Conservation (phyloP, 345 rosid genomes). For the Salix viminalis region DNA sequence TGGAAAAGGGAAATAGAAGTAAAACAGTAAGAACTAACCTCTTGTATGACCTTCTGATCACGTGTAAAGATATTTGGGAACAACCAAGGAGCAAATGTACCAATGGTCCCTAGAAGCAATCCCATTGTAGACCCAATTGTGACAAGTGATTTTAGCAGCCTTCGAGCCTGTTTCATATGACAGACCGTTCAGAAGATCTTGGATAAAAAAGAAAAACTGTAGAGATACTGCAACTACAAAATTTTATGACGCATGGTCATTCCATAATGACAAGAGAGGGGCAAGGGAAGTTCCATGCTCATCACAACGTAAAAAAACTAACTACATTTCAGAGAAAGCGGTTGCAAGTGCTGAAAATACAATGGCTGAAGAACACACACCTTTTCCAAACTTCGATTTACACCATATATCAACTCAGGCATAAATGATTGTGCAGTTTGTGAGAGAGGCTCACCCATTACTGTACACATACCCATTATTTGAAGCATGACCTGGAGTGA, state of each 20-base stretch:
- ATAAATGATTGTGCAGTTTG: constrained; percentile 93
- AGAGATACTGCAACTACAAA: neutral
- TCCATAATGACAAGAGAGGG: neutral
- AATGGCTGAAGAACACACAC: constrained; percentile 22
- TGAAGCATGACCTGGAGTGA: constrained; percentile 66
- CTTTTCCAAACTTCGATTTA: constrained; percentile 54
- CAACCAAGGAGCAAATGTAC: constrained; percentile 61
- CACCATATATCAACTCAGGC: constrained; percentile 82
- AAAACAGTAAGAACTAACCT: constrained; percentile 39
- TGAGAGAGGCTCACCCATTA: constrained; percentile 86
- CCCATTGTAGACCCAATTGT: constrained; percentile 63
- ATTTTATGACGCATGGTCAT: neutral
- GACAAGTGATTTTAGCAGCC: constrained; percentile 73
- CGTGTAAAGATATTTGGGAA: constrained; percentile 71
- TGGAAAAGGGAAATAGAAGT: neutral
- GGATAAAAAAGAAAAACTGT: neutral
- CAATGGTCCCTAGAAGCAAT: constrained; percentile 47
- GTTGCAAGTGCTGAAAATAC: neutral
- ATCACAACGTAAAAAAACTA: constrained; percentile 1
- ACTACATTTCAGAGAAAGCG: neutral
- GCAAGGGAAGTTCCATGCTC: neutral
- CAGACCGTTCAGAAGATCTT: no score
- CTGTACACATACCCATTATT: constrained; percentile 54
- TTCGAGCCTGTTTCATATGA: constrained; percentile 56
- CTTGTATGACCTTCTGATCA: constrained; percentile 52